Conservation (phyloP, 2,329 filamentous ascomycete genomes). For the Fusarium caatingaense region DNA sequence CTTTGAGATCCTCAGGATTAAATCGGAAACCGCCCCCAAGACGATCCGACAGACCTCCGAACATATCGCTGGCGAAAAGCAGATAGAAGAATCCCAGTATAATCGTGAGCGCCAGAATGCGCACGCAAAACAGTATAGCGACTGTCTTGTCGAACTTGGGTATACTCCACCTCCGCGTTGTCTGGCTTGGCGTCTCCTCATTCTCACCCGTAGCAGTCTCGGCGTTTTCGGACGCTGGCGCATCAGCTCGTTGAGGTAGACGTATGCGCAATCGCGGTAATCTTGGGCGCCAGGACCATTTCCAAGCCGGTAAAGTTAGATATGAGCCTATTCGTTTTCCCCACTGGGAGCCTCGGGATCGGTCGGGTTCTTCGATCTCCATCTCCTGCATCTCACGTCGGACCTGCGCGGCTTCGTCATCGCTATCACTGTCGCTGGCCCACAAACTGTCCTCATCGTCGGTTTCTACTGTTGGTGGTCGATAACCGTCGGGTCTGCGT, state of each 20-base stretch:
- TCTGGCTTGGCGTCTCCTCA: constrained; percentile 44
- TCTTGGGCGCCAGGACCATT: constrained; percentile 65
- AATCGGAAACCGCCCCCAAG: constrained; percentile 76
- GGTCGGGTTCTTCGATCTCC: constrained; percentile 79
- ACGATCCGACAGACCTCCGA: constrained; percentile 72
- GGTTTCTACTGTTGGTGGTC: constrained; percentile 81
- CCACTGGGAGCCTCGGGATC: constrained; percentile 60
- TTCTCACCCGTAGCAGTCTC: constrained; percentile 43
- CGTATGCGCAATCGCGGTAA: constrained; percentile 64
- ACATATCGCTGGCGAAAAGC: constrained; percentile 86
- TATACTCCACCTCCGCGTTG: constrained; percentile 42
- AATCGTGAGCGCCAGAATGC: constrained; percentile 79
- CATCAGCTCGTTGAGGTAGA: constrained; percentile 55
- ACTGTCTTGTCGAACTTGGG: constrained; percentile 58
- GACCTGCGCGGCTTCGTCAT: constrained; percentile 71
- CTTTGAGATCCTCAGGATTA: constrained; percentile 83
- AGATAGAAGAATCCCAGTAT: constrained; percentile 84
- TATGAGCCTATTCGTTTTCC: constrained; percentile 67
- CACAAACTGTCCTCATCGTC: constrained; percentile 74
- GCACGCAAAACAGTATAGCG: constrained; percentile 72
- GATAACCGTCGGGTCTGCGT: constrained; percentile 70
- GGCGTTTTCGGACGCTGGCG: constrained; percentile 43
- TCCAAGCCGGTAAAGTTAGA: constrained; percentile 65
- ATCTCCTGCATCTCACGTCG: constrained; percentile 89
- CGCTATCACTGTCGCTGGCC: constrained; percentile 61